Percentiles rank a stretch among this genome's conserved stretches.
Evolutionary conservation across 148 eudicot genomes (phyloP).

Genomic region (Mesembryanthemum crystallinum): DNA sequence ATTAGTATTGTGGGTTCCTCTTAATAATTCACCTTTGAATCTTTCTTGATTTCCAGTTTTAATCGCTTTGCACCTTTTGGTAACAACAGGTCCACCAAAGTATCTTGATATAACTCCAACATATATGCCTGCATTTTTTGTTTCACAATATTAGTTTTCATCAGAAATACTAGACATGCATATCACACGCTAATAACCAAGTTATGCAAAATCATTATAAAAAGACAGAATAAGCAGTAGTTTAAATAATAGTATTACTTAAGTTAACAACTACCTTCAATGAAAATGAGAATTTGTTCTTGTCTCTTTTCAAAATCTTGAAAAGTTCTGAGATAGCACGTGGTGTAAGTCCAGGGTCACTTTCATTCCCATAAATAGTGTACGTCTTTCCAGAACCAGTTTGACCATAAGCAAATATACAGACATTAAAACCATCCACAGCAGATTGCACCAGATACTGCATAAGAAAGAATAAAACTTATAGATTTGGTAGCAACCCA

Average conservation of each 20-base stretch:
- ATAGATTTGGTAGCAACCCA: background rate
- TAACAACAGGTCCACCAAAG: conserved; percentile 74
- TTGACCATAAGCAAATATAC: conserved; percentile 99
- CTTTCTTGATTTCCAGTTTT: conserved; percentile 87
- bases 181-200: background rate
- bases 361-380: conserved; percentile 81
- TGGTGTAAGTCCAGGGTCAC: conserved; percentile 91
- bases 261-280: conserved; percentile 55
- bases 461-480: conserved; percentile 11
- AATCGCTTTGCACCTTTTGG: conserved; percentile 70
- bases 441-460: conserved; percentile 99
- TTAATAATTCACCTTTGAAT: conserved; percentile 62
- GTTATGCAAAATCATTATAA: background rate
- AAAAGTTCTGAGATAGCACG: conserved; percentile 86
- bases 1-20: background rate
- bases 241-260: background rate
- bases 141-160: background rate
- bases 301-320: conserved; percentile 70
- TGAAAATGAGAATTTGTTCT: conserved; percentile 72
- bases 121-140: conserved; percentile 65
- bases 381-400: conserved; percentile 99
- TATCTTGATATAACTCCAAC: conserved; percentile 96
- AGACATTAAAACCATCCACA: conserved; percentile 91
- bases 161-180: background rate
- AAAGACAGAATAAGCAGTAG: background rate